Evolutionary conservation across 164 flowering plant genomes (phyloP).

Genomic region (Saururus chinensis): DNA sequence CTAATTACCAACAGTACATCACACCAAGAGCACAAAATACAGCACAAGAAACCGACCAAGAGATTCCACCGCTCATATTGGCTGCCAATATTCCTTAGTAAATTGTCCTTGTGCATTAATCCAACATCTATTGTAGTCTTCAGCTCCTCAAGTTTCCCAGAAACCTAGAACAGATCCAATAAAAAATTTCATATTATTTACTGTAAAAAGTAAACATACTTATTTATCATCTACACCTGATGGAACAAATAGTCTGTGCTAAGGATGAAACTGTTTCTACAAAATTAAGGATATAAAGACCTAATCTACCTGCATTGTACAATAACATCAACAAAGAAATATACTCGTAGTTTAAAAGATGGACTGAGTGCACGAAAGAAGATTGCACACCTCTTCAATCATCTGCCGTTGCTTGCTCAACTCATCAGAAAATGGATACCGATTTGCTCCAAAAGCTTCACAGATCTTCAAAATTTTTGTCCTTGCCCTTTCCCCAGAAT

Average conservation of each 20-base stretch:
- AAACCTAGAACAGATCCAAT: conserved; percentile 31
- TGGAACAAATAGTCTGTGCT: too few relatives aligned
- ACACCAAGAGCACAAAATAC: neutral
- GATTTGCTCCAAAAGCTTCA: conserved; percentile 96
- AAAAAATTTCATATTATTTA: neutral
- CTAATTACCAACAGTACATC: too few relatives aligned
- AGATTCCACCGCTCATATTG: conserved; percentile 64
- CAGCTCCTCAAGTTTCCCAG: conserved; percentile 58
- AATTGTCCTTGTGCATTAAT: conserved; percentile 36
- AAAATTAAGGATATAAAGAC: too few relatives aligned
- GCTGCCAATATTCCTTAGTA: conserved; percentile 41
- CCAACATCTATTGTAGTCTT: conserved; percentile 79
- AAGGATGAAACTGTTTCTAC: too few relatives aligned
- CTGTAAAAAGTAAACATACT: neutral
- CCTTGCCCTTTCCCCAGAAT: conserved; percentile 87
- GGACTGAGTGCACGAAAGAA: neutral
- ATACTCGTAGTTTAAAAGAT: too few relatives aligned
- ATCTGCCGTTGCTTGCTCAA: conserved; percentile 49
- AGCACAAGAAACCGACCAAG: conserved; percentile 35
- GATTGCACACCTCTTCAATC: conserved; percentile 54
- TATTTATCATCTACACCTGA: too few relatives aligned
- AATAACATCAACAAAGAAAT: too few relatives aligned
- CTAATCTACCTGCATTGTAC: too few relatives aligned
- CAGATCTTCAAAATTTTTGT: conserved; percentile 77
- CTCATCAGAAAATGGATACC: conserved; percentile 77